Evolutionary conservation across 192 early-diverging fungal species (phyloP).

Genomic region (Coemansia sp.): DNA sequence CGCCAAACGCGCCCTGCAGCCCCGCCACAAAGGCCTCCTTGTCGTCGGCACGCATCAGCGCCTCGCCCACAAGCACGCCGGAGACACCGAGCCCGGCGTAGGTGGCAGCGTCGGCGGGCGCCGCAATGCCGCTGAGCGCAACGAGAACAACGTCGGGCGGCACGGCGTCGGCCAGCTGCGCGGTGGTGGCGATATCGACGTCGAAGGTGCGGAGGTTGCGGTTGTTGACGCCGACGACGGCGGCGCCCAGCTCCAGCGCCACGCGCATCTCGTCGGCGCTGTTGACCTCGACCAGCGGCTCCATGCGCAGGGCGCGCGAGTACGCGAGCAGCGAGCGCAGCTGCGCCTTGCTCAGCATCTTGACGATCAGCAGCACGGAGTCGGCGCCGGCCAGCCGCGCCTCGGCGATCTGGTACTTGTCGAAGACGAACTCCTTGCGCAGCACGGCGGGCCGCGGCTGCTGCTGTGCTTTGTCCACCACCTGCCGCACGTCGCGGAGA

Average conservation of each 20-base stretch:
- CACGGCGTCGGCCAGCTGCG: slow-evolving; percentile 66
- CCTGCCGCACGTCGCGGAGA: slow-evolving; percentile 80
- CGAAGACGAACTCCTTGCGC: slow-evolving; percentile 96
- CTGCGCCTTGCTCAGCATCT: slow-evolving; percentile 77
- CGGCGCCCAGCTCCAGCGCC: slow-evolving; percentile 78
- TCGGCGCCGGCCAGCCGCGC: slow-evolving; percentile 95
- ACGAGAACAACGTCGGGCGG: slow-evolving; percentile 72
- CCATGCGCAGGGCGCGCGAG: slow-evolving; percentile 83
- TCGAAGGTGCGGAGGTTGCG: slow-evolving; percentile 95
- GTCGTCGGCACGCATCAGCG: slow-evolving; percentile 84
- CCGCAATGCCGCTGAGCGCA: slow-evolving; percentile 90
- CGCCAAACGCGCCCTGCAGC: slow-evolving; percentile 43
- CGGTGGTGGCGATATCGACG: slow-evolving; percentile 88
- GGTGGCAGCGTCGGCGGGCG: slow-evolving; percentile 76
- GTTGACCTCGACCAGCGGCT: slow-evolving; percentile 99
- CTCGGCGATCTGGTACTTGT: slow-evolving; percentile 95
- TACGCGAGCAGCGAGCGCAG: slow-evolving; percentile 71
- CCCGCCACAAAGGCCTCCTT: slow-evolving; percentile 73
- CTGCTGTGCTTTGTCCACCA: slow-evolving; percentile 48
- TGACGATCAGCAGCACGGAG: slow-evolving; percentile 93
- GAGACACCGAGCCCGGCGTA: slow-evolving; percentile 77
- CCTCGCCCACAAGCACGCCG: slow-evolving; percentile 92
- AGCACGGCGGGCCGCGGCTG: slow-evolving; percentile 88
- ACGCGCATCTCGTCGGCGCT: slow-evolving; percentile 83
- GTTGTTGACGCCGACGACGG: slow-evolving; percentile 97